Base-by-base conservation (phyloP, 805 yeast genomes). In the Wickerhamomyces hampshirensis region DNA sequence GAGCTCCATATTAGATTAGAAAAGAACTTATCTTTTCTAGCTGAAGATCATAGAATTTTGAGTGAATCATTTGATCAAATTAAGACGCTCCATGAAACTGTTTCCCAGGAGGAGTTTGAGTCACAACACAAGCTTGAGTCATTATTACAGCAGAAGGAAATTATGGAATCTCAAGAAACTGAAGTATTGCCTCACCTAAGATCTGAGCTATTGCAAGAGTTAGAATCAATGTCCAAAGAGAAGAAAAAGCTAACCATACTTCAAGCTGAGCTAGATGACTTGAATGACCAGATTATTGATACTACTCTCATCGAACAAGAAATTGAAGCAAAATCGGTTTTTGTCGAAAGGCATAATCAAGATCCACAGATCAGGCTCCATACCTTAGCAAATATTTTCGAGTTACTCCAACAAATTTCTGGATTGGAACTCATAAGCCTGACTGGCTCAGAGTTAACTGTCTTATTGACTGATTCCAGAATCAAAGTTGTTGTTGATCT, bases 1-100 rank as follows among this genome's bases (percentile, higher is more conserved):
- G 59, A 53, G 30, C 38, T 50, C 9, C 34, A 46, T 5, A 28
- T 32, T 3, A 39, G 56, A 28, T 30, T 54, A 10, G 43, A 38
- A 12, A 31, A 30, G 7, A 52, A 48, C 30, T 12, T 29, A 5
- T 38, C 24, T 4, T 12, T 18, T 6, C n/a, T 54, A 7, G 13
- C 32, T 5, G 35, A 35, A 9, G 58, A 54, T 24, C 10, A 23
- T 4, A 15, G 23, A 3, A 16, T 4, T 2, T 30, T 46, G 16
- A 16, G 31, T 2, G 6, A 17, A 1, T 27, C 35, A 1, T n/a
- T 29, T 10, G 38, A 40, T 14, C 35, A 38, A 27, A 10, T 51
- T 1, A 28, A 24, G 5, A 29, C 17, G 1, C 23, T 42, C 6
- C 43, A 46, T 14, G 9, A 15, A 7, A 12, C 18, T 5, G 8